These are phyloP conservation scores for Nemophila menziesii DNA, from an alignment of 257 asterid genomes.

Conservation along the genomic window DNA sequence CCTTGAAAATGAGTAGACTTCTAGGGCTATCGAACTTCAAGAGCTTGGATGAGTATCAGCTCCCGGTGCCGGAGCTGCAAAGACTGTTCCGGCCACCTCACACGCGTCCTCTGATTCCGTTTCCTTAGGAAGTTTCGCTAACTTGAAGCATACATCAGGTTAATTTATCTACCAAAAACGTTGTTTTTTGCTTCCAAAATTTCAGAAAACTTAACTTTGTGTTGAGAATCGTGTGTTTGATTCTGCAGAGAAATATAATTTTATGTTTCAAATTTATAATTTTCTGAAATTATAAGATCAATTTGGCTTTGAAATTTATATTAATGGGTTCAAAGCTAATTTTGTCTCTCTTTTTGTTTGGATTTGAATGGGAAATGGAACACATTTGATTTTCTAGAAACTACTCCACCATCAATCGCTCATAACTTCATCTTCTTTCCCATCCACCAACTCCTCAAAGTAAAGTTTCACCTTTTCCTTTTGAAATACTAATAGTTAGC, in stretches of 20 bases:
- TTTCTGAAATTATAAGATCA: no score
- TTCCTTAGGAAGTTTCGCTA: conserved; percentile 65
- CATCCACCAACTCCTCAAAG: no score
- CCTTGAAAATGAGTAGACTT: conserved; percentile 45
- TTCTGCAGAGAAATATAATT: conserved; percentile 63
- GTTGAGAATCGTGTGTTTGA: neutral
- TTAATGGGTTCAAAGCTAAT: no score
- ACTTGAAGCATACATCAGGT: conserved; percentile 91
- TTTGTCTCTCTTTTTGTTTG: no score
- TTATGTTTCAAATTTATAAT: no score
- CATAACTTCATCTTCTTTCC: no score
- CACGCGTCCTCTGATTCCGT: conserved; percentile 36
- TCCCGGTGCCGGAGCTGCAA: conserved; percentile 36
- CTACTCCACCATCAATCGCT: no score
- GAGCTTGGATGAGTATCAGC: conserved; percentile 46
- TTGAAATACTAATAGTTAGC: no score
- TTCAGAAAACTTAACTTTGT: neutral
- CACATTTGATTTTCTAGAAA: no score
- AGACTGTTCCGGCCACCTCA: conserved; percentile 31
- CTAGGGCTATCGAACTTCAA: conserved; percentile 60
- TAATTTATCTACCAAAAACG: neutral
- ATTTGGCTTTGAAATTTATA: no score
- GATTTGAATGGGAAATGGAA: no score
- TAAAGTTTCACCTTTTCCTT: no score
- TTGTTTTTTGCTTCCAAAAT: neutral